A percentile compares a stretch with the other conserved stretches of the same genome.
Conservation (phyloP, 2,329 filamentous ascomycete species). For the Hypoxylon sp. region DNA sequence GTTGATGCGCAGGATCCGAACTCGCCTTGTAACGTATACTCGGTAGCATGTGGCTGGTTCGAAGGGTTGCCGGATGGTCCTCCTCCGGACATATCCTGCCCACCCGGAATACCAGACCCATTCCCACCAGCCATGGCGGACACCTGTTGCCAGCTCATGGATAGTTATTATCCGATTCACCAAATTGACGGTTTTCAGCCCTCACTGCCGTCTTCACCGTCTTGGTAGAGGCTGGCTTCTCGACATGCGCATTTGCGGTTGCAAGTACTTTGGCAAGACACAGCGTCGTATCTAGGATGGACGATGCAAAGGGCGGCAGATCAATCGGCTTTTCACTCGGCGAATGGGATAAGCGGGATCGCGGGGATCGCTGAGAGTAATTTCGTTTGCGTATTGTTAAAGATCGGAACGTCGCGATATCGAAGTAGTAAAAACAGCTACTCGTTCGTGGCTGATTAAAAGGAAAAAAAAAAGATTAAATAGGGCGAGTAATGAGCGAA, state of each 20-base stretch:
- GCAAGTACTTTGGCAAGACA: slow-evolving; percentile 21
- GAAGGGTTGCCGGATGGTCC: slow-evolving; percentile 56
- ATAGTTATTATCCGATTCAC: slow-evolving; percentile 23
- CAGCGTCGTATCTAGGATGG: slow-evolving; percentile 21
- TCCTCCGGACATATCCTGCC: slow-evolving; percentile 55
- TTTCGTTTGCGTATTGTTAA: slow-evolving; percentile 12
- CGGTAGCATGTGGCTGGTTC: slow-evolving; percentile 69
- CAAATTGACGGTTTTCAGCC: slow-evolving; percentile 36
- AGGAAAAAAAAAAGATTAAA: slow-evolving; percentile 32
- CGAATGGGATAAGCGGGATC: not conserved
- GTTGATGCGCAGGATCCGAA: not conserved
- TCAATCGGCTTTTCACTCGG: slow-evolving; percentile 34
- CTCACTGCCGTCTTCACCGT: slow-evolving; percentile 49
- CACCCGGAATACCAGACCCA: slow-evolving; percentile 58
- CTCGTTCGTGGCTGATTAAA: slow-evolving; percentile 16
- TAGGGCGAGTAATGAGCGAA: slow-evolving; percentile 36
- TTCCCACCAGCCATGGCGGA: slow-evolving; percentile 58
- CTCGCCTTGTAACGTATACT: slow-evolving; percentile 70
- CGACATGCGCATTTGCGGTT: slow-evolving; percentile 47
- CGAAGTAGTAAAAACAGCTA: not conserved
- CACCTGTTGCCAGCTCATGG: slow-evolving; percentile 55
- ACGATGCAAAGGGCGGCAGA: slow-evolving; percentile 25
- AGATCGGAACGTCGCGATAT: slow-evolving; percentile 13
- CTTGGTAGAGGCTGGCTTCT: slow-evolving; percentile 26
- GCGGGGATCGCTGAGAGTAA: not conserved